Base-by-base conservation (phyloP, 106 monocot genomes). In the Phalaenopsis aphrodite region DNA sequence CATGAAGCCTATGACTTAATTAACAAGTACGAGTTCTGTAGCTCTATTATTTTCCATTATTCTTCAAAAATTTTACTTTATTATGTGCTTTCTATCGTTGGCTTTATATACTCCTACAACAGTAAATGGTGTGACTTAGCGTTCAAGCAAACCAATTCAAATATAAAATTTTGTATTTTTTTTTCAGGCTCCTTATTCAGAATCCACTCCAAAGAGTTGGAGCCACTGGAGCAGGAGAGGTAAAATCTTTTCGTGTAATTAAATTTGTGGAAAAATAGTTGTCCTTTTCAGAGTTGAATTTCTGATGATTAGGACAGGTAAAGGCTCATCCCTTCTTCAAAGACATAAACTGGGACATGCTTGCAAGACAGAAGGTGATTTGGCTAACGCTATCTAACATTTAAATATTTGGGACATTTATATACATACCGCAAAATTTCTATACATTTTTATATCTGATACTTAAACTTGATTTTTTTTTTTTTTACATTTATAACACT, bases 141-240 rank as follows among this genome's bases (percentile, higher is more conserved):
- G 14, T 12, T 48, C 38, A 12, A 56, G 76, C 19, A 36, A 39
- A 18, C 55, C 15, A 8, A 67, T 41, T 19, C 56, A 65, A 21
- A 52, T 52, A 12, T 1, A 14, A 5, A 55, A 74, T 41, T 49
- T 82, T 68, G 18, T 39, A 17, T 30, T 30, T 30, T 75, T 87
- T 15, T 45, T 78, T 57, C 80, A 98, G 98, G 83, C 86, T 98
- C 78, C 84, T 98, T 46, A 90, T 85, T 55, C 88, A 95, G 75
- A 93, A 91, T 84, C 93, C 99, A 56, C 77, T 93, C 5, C 95
- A 99, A 85, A 89, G 95, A 84, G 87, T 95, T 46, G 99, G 99
- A n/a, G 95, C 99, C 81, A 99, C 95, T 38, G 99, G 99, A 0
- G 87, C 95, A 56, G 78, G 77, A 71, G 98, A 98, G 98, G 98